phyloP scores from a whole-genome alignment of 2,329 filamentous ascomycete species.

The Xylaria sp. region DNA sequence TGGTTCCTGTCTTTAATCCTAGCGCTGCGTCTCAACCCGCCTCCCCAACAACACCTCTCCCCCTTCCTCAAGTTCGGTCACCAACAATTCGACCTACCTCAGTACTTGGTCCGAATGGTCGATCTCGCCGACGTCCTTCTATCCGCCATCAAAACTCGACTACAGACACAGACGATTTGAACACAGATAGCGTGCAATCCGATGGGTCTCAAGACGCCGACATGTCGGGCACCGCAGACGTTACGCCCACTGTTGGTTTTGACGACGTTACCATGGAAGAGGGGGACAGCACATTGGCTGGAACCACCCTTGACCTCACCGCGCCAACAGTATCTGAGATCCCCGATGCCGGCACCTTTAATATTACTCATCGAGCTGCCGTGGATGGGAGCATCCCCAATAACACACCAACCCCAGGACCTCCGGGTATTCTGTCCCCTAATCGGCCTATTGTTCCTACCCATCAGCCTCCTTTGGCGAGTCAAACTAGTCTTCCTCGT shows the following conservation, averaged over 20 bases:
- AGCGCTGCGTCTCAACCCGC: constrained; percentile 88
- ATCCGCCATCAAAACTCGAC: constrained; percentile 92
- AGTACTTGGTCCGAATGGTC: constrained; percentile 62
- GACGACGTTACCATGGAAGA: constrained; percentile 85
- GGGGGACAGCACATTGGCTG: constrained; percentile 80
- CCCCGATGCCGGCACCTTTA: constrained; percentile 91
- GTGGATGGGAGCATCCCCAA: constrained; percentile 88
- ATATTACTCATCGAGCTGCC: constrained; percentile 87
- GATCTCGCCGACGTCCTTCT: constrained; percentile 78
- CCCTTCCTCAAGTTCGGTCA: constrained; percentile 70
- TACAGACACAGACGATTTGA: constrained; percentile 87
- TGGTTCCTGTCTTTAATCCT: constrained; percentile 75
- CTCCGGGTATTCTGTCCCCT: constrained; percentile 78
- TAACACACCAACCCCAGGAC: constrained; percentile 72
- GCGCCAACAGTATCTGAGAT: constrained; percentile 84
- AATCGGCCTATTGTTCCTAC: constrained; percentile 76
- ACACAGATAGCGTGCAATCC: constrained; percentile 83
- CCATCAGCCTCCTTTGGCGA: constrained; percentile 78
- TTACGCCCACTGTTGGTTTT: constrained; percentile 85
- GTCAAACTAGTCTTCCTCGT: constrained; percentile 75
- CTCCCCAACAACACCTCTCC: constrained; percentile 86
- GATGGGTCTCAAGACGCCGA: constrained; percentile 81
- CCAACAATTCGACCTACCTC: constrained; percentile 66
- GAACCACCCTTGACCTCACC: constrained; percentile 77
- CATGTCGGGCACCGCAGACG: constrained; percentile 81